A percentile compares a stretch with the other conserved stretches of the same genome.
phyloP scores from a whole-genome alignment of 441 rosid genomes.

The Adansonia gregorii region DNA sequence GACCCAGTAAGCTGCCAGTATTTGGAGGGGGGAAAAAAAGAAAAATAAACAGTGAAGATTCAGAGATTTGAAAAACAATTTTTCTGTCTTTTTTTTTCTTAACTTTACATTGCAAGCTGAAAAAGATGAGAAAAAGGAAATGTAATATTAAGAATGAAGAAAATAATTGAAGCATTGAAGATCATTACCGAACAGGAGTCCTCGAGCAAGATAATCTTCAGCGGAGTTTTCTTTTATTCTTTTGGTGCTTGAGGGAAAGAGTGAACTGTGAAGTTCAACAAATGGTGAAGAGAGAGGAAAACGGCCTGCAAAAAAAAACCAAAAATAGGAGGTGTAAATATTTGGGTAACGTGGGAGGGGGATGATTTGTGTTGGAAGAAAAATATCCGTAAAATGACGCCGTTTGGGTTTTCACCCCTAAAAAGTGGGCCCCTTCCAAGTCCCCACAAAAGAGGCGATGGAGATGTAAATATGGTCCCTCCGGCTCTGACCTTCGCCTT shows the following conservation, averaged over 20 bases:
- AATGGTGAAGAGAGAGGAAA: not conserved
- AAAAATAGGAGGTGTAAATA: not conserved
- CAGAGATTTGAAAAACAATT: conserved; percentile 30
- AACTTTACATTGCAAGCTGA: not conserved
- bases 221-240: not conserved
- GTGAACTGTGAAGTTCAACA: not conserved
- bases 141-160: not conserved
- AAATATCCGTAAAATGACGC: not conserved
- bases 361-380: not conserved
- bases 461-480: not conserved
- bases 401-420: not conserved
- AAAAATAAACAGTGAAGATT: not conserved
- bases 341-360: not conserved
- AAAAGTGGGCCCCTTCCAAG: not conserved
- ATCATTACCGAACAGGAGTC: not conserved
- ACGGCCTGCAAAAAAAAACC: not conserved
- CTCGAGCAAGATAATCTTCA: not conserved
- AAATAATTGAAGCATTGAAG: not conserved
- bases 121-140: not conserved
- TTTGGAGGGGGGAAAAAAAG: not conserved
- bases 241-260: not conserved
- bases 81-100: not conserved
- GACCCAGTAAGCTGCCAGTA: conserved; percentile 25
- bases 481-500: not conserved
- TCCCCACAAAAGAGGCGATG: not conserved